Base-by-base conservation (phyloP, 2,329 filamentous ascomycete species). In the Xylaria sp. region DNA sequence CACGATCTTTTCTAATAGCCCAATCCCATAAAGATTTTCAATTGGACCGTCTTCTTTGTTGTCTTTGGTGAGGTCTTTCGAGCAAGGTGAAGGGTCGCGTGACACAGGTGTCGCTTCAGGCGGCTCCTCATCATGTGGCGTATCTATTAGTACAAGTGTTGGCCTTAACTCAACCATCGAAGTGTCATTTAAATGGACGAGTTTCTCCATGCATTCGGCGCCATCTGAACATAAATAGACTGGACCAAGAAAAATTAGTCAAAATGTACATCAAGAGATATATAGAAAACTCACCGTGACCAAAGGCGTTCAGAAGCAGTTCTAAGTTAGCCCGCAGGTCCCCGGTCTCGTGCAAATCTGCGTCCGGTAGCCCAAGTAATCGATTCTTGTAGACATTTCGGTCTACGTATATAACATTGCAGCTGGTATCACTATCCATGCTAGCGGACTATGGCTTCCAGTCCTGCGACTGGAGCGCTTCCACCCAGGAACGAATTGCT, bases 341-440 rank as follows among this genome's bases (percentile, higher is more conserved):
- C 44, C 73, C 73, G 34, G 75, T 73, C 65, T 79, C 77, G 28
- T 65, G 70, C 31, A 79, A 41, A 39, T 81, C 80, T 52, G 75
- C 71, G 48, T 73, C 72, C 50, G 74, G 72, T 46, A 72, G 70
- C 48, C 74, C 67, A 50, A 87, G 78, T 60, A 83, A 76, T 66
- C 84, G 81, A 74, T 87, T 83, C 69, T 83, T 78, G 73, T 80
- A 81, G 70, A 87, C 83, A 69, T 82, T 81, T 75, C 85, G 85
- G 80, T 89, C 86, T 74, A 89, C 86, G 73, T 89, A 90, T 71
- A 90, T 86, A 73, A 89, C 84, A 78, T 89, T 86, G 78, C 86
- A 89, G 78, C 86, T 89, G 68, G 82, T 81, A 76, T 85, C 83
- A 77, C 82, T 83, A 79, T 89, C 87, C 87, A 89, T 89, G 78